Evolutionary conservation across 345 rosid genomes (phyloP).

Genomic region (Citrus unshiu): DNA sequence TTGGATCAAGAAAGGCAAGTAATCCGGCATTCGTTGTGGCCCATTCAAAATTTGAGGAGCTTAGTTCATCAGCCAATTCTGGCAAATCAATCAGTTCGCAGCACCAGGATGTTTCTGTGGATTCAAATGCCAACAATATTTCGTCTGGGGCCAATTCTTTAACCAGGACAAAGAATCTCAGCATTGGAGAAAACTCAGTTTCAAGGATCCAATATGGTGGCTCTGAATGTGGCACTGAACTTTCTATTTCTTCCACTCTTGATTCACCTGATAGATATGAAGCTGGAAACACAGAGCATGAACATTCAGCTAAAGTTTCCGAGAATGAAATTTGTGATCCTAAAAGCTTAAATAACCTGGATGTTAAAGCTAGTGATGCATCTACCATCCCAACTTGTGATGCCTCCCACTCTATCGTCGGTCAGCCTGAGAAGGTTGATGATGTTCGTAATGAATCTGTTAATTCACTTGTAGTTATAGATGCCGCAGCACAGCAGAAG

Average conservation of each 20-base stretch:
- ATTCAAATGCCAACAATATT: conserved; percentile 32
- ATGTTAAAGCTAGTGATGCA: conserved; percentile 34
- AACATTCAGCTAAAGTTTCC: conserved; percentile 34
- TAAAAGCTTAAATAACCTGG: conserved; percentile 22
- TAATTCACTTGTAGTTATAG: conserved; percentile 22
- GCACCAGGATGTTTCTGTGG: conserved; percentile 37
- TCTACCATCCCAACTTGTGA: conserved; percentile 19
- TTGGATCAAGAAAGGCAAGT: conserved; percentile 51
- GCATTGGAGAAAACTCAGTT: conserved; percentile 30
- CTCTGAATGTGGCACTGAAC: conserved; percentile 91
- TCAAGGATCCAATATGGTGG: conserved; percentile 41
- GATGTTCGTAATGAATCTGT: conserved; percentile 29
- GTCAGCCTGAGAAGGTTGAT: conserved; percentile 34
- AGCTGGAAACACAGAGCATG: conserved; percentile 37
- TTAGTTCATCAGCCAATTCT: conserved; percentile 44
- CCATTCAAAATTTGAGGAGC: conserved; percentile 78
- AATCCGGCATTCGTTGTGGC: conserved; percentile 68
- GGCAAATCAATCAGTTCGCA: conserved; percentile 31
- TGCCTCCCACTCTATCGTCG: conserved; percentile 16
- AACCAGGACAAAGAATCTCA: conserved; percentile 25
- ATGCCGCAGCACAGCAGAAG: conserved; percentile 28
- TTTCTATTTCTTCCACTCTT: conserved; percentile 83
- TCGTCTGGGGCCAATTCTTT: conserved; percentile 27
- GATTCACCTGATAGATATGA: conserved; percentile 79
- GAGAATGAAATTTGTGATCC: conserved; percentile 34